Percentiles rank a stretch among this genome's conserved stretches.
phyloP scores from a whole-genome alignment of 352 stramenopile species.

The Globisporangium ultimum region DNA sequence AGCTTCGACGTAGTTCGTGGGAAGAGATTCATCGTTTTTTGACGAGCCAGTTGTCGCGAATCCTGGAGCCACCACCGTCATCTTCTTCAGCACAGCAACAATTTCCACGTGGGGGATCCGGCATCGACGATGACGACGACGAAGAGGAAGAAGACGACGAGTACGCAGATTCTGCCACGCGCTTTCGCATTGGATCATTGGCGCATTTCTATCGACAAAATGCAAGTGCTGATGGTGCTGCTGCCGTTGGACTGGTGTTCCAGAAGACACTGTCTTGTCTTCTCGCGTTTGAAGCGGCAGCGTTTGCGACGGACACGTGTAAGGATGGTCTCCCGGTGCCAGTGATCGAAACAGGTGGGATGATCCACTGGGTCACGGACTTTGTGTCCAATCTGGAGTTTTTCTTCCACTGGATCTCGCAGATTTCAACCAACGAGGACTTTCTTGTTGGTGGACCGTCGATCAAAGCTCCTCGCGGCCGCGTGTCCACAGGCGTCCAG shows the following conservation, averaged over 20 bases:
- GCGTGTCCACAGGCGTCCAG: not conserved
- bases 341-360: not conserved
- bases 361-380: conserved; percentile 32
- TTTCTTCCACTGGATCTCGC: conserved; percentile 56
- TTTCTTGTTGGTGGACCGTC: conserved; percentile 6
- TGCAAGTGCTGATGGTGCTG: conserved; percentile 39
- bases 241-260: conserved; percentile 35
- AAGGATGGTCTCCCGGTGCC: not conserved
- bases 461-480: conserved; percentile 10
- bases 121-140: conserved; percentile 14
- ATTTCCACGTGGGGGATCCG: not conserved
- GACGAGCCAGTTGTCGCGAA: conserved; percentile 34
- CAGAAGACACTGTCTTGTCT: conserved; percentile 46
- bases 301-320: not conserved
- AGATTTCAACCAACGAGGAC: conserved; percentile 18
- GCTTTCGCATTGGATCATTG: conserved; percentile 37
- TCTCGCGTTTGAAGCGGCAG: conserved; percentile 37
- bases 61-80: conserved; percentile 27
- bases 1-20: conserved; percentile 26
- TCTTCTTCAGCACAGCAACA: not conserved
- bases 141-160: conserved; percentile 23
- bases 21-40: conserved; percentile 40
- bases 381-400: conserved; percentile 52
- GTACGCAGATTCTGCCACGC: conserved; percentile 13
- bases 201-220: conserved; percentile 52